These are phyloP conservation scores for Erythrophleum ivorense DNA, from an alignment of 331 rosid species.

Conservation along the genomic window DNA sequence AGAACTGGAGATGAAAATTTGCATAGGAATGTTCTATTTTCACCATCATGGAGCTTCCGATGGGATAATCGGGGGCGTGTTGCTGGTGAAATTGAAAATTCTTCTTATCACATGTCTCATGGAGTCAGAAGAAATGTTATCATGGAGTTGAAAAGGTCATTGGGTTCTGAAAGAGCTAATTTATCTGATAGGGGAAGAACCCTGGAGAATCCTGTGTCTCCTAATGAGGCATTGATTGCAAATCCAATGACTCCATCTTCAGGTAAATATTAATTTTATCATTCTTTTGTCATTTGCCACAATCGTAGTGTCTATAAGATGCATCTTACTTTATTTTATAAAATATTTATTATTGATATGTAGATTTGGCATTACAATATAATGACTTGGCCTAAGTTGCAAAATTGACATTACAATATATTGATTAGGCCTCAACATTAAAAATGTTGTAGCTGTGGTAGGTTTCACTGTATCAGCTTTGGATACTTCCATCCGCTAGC, in stretches of 20 bases:
- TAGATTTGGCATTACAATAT: background rate
- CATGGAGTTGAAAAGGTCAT: constrained; percentile 75
- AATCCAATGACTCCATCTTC: constrained; percentile 69
- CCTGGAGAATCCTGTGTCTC: constrained; percentile 59
- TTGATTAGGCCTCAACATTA: background rate
- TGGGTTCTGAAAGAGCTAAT: constrained; percentile 74
- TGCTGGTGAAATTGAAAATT: constrained; percentile 64
- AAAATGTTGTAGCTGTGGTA: background rate
- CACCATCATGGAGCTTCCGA: constrained; percentile 76
- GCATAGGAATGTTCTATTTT: constrained; percentile 56
- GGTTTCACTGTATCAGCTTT: background rate
- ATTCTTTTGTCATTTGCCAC: constrained; percentile 2
- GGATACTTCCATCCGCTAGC: background rate
- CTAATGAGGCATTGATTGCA: constrained; percentile 50
- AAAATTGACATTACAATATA: background rate
- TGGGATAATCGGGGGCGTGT: constrained; percentile 73
- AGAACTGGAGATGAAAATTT: constrained; percentile 45
- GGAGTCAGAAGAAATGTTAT: constrained; percentile 64
- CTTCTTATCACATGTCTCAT: constrained; percentile 48
- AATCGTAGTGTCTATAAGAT: background rate
- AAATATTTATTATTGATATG: background rate
- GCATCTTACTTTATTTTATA: background rate
- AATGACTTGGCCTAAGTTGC: background rate
- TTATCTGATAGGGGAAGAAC: constrained; percentile 62
- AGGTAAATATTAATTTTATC: constrained; percentile 48